Base-by-base conservation (phyloP, 108 stramenopile genomes). In the Skeletonema menzelii region DNA sequence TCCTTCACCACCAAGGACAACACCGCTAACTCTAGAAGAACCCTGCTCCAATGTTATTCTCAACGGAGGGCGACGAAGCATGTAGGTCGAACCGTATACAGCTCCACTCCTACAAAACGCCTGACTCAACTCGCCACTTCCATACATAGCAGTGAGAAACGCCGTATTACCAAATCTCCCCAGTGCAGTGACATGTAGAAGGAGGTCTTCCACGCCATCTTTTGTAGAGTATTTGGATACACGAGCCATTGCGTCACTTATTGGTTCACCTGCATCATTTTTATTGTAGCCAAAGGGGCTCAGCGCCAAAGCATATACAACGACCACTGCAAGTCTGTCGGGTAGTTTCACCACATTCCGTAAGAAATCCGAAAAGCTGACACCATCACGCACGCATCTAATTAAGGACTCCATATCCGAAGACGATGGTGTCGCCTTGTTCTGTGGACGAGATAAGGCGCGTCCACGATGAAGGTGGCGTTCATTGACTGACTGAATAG, bases 381-480 rank as follows among this genome's bases (percentile, higher is more conserved):
- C 70, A 34, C 77, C 62, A 26, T 86, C 67, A 60, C 76, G 40
- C 34, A 92, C 82, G n/a, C 79, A 85, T 20, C 80, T 59, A 34
- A 88, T 57, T 40, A 91, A 70, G 26, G 73, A 55, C 34, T 83
- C 60, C 63, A 94, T 57, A 20, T 89, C 93, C 1, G 77, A 65
- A 35, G 77, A 66, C 17, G 77, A 77, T 75, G 46, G 82, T 58
- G n/a, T 89, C 11, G 86, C 84, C 75, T 97, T 97, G 63, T 97
- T 97, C 79, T 97, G 96, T 27, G 96, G 96, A 15, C 96, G 93
- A 35, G 89, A 84, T 32, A 97, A 61, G 4, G 93, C 87, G 14
- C 94, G 83, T 7, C 95, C 96, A 73, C 91, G 91, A 72, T 90
- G 87, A 57, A 97, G 80, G 53, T 89, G 83, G 0, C 86, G 87